Evolutionary conservation across 2,329 filamentous ascomycete genomes (phyloP).

Genomic region (Fusarium euwallaceae): DNA sequence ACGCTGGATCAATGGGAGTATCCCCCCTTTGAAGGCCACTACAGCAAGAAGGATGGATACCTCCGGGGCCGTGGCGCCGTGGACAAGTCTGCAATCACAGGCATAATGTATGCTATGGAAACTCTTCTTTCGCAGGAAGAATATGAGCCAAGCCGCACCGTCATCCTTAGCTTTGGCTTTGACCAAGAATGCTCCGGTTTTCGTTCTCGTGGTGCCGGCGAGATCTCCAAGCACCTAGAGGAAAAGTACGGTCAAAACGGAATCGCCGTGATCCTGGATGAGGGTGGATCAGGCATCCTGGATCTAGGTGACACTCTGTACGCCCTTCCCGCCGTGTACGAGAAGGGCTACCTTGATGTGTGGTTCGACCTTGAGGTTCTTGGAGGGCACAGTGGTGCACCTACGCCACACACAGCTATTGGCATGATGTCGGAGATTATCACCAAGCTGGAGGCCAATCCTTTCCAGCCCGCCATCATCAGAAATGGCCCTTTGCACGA

Average conservation of each 20-base stretch:
- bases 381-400: conserved; percentile 70
- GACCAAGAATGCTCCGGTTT: conserved; percentile 72
- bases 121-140: conserved; percentile 60
- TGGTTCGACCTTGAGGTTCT: conserved; percentile 66
- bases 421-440: conserved; percentile 76
- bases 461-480: conserved; percentile 61
- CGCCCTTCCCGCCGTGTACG: conserved; percentile 69
- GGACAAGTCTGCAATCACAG: conserved; percentile 56
- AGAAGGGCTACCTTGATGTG: conserved; percentile 73
- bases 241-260: conserved; percentile 66
- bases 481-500: conserved; percentile 66
- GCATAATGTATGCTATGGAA: conserved; percentile 56
- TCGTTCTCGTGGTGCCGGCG: conserved; percentile 64
- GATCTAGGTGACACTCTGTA: conserved; percentile 60
- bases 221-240: conserved; percentile 63
- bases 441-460: conserved; percentile 68
- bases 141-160: conserved; percentile 66
- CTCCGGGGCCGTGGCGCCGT: conserved; percentile 56
- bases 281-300: conserved; percentile 70
- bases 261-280: conserved; percentile 71
- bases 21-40: conserved; percentile 55
- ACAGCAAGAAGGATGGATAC: conserved; percentile 49
- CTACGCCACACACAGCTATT: conserved; percentile 74
- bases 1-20: conserved; percentile 51
- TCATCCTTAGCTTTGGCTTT: conserved; percentile 72